A percentile compares a stretch with the other conserved stretches of the same genome.
Conservation (phyloP, 2,329 filamentous ascomycete species). For the Penicillium paneum region DNA sequence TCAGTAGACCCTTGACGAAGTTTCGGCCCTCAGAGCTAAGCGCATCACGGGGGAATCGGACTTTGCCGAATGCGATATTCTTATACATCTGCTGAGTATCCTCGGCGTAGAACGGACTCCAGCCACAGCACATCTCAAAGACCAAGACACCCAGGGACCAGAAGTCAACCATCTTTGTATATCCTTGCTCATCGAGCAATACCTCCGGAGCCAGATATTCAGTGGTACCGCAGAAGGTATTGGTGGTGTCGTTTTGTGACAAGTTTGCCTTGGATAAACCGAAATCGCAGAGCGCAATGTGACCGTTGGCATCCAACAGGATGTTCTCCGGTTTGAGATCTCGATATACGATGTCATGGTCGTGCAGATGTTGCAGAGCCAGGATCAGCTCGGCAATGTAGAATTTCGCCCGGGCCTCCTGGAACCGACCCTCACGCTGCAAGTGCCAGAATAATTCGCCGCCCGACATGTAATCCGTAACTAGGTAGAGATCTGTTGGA, state of each 20-base stretch:
- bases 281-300: conserved; percentile 97
- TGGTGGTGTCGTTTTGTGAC: conserved; percentile 95
- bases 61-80: conserved; percentile 98
- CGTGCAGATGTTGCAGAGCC: conserved; percentile 89
- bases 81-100: conserved; percentile 99
- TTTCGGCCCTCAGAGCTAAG: conserved; percentile 92
- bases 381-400: conserved; percentile 98
- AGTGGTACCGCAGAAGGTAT: conserved; percentile 97
- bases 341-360: conserved; percentile 96
- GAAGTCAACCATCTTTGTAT: conserved; percentile 99
- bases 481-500: conserved; percentile 92
- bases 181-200: conserved; percentile 89
- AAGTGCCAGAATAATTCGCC: conserved; percentile 98
- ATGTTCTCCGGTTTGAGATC: conserved; percentile 99
- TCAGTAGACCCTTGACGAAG: conserved; percentile 95
- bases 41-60: conserved; percentile 91
- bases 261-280: conserved; percentile 96
- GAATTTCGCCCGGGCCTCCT: conserved; percentile 92
- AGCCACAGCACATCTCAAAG: conserved; percentile 99
- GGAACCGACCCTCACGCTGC: conserved; percentile 93
- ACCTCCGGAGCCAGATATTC: conserved; percentile 97
- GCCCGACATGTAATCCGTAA: conserved; percentile 99
- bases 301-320: conserved; percentile 90
- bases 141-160: conserved; percentile 97
- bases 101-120: conserved; percentile 98